These are phyloP conservation scores for Lachnellula arida DNA, from an alignment of 2,329 filamentous ascomycete genomes.

Conservation along the genomic window DNA sequence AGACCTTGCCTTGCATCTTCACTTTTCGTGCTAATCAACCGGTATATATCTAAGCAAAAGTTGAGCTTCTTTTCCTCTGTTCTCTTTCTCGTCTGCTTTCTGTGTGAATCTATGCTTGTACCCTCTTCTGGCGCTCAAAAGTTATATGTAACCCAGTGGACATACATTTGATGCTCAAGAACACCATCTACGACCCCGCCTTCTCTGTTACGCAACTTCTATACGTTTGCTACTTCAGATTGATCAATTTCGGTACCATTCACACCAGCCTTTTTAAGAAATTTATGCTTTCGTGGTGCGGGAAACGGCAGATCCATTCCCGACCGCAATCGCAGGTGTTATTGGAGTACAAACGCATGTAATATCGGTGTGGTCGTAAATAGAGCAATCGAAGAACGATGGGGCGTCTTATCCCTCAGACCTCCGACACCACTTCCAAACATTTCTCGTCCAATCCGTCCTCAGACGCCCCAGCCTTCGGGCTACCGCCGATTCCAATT, in stretches of 20 bases:
- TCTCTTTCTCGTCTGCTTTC: not conserved
- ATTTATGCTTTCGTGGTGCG: not conserved
- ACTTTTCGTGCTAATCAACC: not conserved
- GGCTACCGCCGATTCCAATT: not conserved
- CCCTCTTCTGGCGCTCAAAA: not conserved
- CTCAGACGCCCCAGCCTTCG: conserved; percentile 3
- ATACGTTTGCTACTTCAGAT: not conserved
- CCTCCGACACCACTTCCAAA: not conserved
- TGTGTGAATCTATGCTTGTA: not conserved
- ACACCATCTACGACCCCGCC: not conserved
- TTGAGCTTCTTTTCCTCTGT: not conserved
- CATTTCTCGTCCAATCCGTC: not conserved
- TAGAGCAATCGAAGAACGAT: conserved; percentile 9
- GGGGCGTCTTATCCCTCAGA: conserved; percentile 17
- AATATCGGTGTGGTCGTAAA: conserved; percentile 3
- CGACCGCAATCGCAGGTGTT: not conserved
- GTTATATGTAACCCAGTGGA: not conserved
- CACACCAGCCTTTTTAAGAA: not conserved
- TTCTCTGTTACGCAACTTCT: not conserved
- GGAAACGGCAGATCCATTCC: conserved; percentile 1
- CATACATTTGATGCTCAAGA: not conserved
- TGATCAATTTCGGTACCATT: not conserved
- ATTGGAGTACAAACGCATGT: conserved; percentile 4
- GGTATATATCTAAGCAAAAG: conserved; percentile 1
- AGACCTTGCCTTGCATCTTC: not conserved